Conservation (phyloP, 192 early-diverging fungal genomes). For the Mortierella claussenii region DNA sequence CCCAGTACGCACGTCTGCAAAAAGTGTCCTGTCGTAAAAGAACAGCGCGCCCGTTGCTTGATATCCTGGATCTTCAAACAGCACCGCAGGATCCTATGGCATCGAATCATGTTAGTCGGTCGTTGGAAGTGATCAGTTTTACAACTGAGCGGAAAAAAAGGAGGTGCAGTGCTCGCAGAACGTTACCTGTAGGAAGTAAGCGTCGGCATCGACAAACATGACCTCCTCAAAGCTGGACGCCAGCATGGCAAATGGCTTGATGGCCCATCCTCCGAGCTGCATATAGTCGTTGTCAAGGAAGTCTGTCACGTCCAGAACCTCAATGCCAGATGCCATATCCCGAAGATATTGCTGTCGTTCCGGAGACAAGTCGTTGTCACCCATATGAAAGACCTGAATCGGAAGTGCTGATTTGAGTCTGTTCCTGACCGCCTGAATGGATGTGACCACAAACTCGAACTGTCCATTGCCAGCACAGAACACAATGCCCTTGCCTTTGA, state of each 20-base stretch:
- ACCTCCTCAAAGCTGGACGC: conserved; percentile 68
- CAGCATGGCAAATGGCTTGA: conserved; percentile 76
- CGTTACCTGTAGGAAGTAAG: conserved; percentile 64
- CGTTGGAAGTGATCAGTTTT: too few relatives aligned
- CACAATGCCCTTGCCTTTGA: conserved; percentile 55
- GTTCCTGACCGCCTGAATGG: conserved; percentile 52
- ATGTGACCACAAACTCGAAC: conserved; percentile 53
- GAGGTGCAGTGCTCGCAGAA: neutral
- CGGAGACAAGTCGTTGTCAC: conserved; percentile 53
- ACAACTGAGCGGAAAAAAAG: too few relatives aligned
- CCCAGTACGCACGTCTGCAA: conserved; percentile 35
- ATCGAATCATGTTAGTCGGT: too few relatives aligned
- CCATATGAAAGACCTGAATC: conserved; percentile 70
- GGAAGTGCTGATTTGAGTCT: conserved; percentile 60
- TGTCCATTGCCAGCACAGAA: conserved; percentile 60
- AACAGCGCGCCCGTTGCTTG: conserved; percentile 64
- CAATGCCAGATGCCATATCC: conserved; percentile 41
- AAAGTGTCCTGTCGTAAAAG: conserved; percentile 73
- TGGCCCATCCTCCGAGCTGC: conserved; percentile 68
- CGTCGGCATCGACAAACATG: conserved; percentile 79
- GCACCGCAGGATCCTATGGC: conserved; percentile 54
- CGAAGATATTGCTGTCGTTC: conserved; percentile 47
- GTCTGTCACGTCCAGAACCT: conserved; percentile 53
- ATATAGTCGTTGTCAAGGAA: conserved; percentile 55
- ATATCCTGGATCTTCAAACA: conserved; percentile 63